Base-by-base conservation (phyloP, 2,329 filamentous ascomycete species). In the Thelonectria blattea region DNA sequence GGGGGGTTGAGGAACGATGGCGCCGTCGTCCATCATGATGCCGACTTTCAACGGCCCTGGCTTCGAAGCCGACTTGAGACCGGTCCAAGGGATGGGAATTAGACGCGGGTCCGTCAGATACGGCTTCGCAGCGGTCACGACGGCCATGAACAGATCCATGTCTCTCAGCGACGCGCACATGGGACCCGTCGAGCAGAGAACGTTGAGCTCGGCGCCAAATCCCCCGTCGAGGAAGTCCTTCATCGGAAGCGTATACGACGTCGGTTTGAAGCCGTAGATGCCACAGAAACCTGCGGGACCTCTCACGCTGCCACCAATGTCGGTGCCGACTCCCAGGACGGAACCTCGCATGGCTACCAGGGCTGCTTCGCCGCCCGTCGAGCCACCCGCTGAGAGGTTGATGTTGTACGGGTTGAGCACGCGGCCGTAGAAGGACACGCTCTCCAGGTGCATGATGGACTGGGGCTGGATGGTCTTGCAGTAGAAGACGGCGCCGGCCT, bases 311-410 rank as follows among this genome's bases (percentile, higher is more conserved):
- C 76, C 75, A 4, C 72, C 77, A 43, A 78, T 75, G 9, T 79
- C 76, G 2, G 74, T 74, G 1, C 77, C 77, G 11, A 79, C 56
- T 0, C 76, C 77, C 0, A 79, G 52, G 0, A 75, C 61, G 2
- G 75, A 78, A 1, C 77, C 78, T 5, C 73, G 62, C 30, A 79
- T 69, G 2, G 76, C 75, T 0, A 80, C 53, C 1, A 80, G 63
- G 7, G 78, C 75, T 0, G 68, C 75, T 48, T 78, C 76, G 4
- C 89, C 89, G 11, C 88, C 88, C 0, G 84, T 84, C 3, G 81
- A 85, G 1, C 89, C 88, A 5, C 88, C 88, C 0, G 86, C 81
- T 0, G 84, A 86, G n/a, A 87, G 78, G 15, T 79, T 75, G 3
- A 83, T 79, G 57, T 88, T 88, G 55, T 81, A 73, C 0, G 50